Conservation (phyloP, 2,329 filamentous ascomycete species). For the Fusarium burgessii region DNA sequence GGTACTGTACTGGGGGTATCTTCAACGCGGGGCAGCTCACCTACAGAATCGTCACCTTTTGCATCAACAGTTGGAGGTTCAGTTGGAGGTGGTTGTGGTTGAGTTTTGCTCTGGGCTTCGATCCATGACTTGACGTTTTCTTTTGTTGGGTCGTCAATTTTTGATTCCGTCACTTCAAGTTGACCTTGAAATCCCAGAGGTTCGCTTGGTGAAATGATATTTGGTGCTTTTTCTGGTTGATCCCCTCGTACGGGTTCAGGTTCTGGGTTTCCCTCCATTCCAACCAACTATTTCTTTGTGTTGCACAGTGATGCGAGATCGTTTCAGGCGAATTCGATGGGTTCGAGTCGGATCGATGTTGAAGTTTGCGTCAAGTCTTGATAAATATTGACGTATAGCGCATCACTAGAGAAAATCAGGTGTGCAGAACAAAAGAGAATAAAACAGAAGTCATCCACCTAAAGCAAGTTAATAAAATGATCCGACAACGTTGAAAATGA, state of each 20-base stretch:
- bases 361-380: slow-evolving; percentile 9
- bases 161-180: slow-evolving; percentile 6
- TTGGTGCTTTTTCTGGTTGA: slow-evolving; percentile 6
- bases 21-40: slow-evolving; percentile 35
- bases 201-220: slow-evolving; percentile 12
- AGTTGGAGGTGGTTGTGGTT: slow-evolving; percentile 19
- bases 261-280: slow-evolving; percentile 47
- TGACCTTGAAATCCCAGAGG: slow-evolving; percentile 16
- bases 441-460: not conserved
- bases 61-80: slow-evolving; percentile 25
- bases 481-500: not conserved
- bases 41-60: slow-evolving; percentile 26
- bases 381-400: slow-evolving; percentile 11
- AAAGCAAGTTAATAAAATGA: not conserved
- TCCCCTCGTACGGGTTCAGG: slow-evolving; percentile 26
- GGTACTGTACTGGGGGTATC: slow-evolving; percentile 23
- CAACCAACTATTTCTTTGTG: slow-evolving; percentile 21
- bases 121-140: slow-evolving; percentile 39
- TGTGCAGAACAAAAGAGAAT: not conserved
- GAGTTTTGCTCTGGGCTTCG: slow-evolving; percentile 28
- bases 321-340: not conserved
- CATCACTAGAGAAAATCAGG: slow-evolving; percentile 23
- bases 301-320: slow-evolving; percentile 19
- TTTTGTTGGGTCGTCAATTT: slow-evolving; percentile 19
- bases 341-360: slow-evolving; percentile 14